phyloP scores from a whole-genome alignment of 148 eudicot species.

The Drosera capensis region DNA sequence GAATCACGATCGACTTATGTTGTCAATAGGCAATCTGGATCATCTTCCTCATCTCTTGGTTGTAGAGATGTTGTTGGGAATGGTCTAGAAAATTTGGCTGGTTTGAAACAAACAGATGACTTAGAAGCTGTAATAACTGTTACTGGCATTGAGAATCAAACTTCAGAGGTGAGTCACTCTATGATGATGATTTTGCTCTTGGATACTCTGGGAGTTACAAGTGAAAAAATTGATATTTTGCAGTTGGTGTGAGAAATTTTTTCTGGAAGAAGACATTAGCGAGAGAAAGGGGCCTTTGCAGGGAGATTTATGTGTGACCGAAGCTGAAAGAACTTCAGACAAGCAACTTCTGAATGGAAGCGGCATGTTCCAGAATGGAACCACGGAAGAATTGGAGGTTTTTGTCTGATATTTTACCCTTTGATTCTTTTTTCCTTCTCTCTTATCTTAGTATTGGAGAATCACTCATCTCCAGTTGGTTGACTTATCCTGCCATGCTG shows the following conservation, averaged over 20 bases:
- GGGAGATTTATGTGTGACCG: constrained; percentile 28
- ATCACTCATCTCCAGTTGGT: not conserved
- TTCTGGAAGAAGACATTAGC: no score
- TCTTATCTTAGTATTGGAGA: not conserved
- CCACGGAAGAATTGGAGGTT: constrained; percentile 47
- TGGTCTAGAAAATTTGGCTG: constrained; percentile 11
- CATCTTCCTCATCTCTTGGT: not conserved
- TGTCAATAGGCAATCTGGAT: not conserved
- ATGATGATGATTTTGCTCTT: constrained; percentile 32
- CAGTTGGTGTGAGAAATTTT: no score
- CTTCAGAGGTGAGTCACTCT: constrained; percentile 46
- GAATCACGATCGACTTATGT: not conserved
- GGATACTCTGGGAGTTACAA: constrained; percentile 17
- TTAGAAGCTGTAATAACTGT: constrained; percentile 9
- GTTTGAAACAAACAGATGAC: constrained; percentile 11
- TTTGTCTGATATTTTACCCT: constrained; percentile 6
- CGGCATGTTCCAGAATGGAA: constrained; percentile 35
- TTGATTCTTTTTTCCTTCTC: not conserved
- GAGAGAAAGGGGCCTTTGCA: constrained; percentile 42
- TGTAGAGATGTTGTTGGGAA: constrained; percentile 6
- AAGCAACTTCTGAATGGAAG: constrained; percentile 25
- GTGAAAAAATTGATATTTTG: constrained; percentile 23
- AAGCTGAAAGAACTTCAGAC: constrained; percentile 15
- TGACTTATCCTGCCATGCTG: no score
- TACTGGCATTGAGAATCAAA: constrained; percentile 16